Base-by-base conservation (phyloP, 371 early-diverging fungal genomes). In the Haplosporangium sp. region DNA sequence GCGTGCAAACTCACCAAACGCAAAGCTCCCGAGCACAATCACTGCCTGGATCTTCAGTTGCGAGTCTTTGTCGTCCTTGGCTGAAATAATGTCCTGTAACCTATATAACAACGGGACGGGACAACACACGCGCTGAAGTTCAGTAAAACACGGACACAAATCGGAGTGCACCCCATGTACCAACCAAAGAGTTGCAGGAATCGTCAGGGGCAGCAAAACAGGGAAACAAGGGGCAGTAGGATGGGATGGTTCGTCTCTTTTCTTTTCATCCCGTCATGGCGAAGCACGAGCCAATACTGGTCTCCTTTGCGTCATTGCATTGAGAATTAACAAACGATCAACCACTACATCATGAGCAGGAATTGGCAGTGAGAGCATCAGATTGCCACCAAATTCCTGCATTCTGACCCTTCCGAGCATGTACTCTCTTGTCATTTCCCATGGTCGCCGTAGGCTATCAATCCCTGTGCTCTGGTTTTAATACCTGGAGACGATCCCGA, bases 21-120 rank as follows among this genome's bases (percentile, higher is more conserved):
- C 93, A 70, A 94, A 89, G 59, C 92, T 92, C n/a, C 94, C 93
- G 37, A 94, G 85, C 42, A 93, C 88, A 46, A 91, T 90, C 36
- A 86, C 88, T 9, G 93, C 87, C 77, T 94, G 90, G 7, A 89
- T 89, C 60, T 83, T 85, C 11, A 86, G 55, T 7, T 87, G 86
- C 1, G 89, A 51, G n/a, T 81, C 74, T 47, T 80, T 83, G 13
- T 72, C 65, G 12, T 80, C 80, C 36, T 74, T 80, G 37, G 81
- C 66, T 20, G 75, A 68, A 20, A 92, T 69, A 52, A 90, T 85
- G 45, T 87, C 85, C 13, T 89, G 85, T 54, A 93, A 82, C 69
- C 92, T 92, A 80, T 12, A 36, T 36, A 18, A 40, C 20, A n/a
- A 47, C 11, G 50, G 16, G n/a, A n/a, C n/a, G n/a, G n/a, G n/a